These are phyloP conservation scores for Simplicillium sp. DNA, from an alignment of 2,329 filamentous ascomycete species.

Conservation along the genomic window DNA sequence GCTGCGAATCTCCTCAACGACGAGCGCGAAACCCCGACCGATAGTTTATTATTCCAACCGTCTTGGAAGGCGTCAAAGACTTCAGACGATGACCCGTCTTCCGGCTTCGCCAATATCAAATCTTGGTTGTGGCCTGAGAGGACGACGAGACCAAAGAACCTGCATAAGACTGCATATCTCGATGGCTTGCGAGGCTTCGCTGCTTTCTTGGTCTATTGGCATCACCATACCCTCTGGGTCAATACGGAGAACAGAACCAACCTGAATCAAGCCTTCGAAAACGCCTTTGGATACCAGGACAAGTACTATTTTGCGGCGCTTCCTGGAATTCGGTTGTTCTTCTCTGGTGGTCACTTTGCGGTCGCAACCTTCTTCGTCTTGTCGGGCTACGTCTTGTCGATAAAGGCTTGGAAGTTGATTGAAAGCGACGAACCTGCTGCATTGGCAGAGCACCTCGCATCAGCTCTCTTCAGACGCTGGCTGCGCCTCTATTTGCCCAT, in stretches of 20 bases:
- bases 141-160: constrained; percentile 11
- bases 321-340: constrained; percentile 49
- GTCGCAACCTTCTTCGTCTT: constrained; percentile 48
- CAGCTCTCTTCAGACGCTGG: constrained; percentile 39
- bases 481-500: constrained; percentile 40
- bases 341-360: constrained; percentile 52
- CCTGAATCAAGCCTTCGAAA: constrained; percentile 35
- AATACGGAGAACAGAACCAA: constrained; percentile 27
- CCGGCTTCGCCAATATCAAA: constrained; percentile 7
- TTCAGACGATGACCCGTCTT: constrained; percentile 4
- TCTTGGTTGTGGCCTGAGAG: too few relatives aligned
- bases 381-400: constrained; percentile 46
- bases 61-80: background rate
- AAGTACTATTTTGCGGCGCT: constrained; percentile 40
- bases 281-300: constrained; percentile 39
- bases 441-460: constrained; percentile 33
- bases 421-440: constrained; percentile 30
- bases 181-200: constrained; percentile 60
- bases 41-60: too few relatives aligned
- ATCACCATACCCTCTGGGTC: constrained; percentile 51
- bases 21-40: too few relatives aligned
- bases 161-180: constrained; percentile 44
- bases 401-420: constrained; percentile 37
- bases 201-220: constrained; percentile 55
- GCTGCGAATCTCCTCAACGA: too few relatives aligned